Conservation (phyloP, 1,284 basidiomycete species). For the Rhodotorula sp. region DNA sequence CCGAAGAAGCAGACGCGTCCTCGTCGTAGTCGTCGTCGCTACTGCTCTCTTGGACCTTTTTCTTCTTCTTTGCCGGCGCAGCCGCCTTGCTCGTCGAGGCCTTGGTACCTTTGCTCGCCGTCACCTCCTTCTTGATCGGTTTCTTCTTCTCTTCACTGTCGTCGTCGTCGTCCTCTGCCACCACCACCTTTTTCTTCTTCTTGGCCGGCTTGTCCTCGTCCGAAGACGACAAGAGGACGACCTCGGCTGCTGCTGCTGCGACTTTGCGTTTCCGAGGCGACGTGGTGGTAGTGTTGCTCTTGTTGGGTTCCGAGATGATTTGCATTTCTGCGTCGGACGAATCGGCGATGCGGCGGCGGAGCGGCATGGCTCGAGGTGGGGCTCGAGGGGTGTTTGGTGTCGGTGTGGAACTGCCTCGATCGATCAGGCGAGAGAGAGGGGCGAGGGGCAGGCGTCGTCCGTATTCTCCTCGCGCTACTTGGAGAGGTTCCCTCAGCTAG, state of each 20-base stretch:
- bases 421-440: neutral
- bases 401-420: neutral
- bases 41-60: conserved; percentile 3
- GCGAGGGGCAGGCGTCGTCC: no score
- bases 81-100: neutral
- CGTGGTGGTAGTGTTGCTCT: neutral
- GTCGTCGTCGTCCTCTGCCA: no score
- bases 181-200: conserved; percentile 5
- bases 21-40: neutral
- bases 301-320: neutral
- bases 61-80: neutral
- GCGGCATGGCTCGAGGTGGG: neutral
- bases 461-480: no score
- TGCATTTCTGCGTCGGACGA: conserved; percentile 12
- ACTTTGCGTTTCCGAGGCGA: conserved; percentile 13
- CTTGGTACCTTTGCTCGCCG: no score
- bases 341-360: neutral
- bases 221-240: neutral
- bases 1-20: conserved; percentile 43
- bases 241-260: neutral
- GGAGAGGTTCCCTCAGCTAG: no score
- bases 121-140: no score
- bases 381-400: neutral
- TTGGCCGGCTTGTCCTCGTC: conserved; percentile 13
- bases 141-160: neutral